phyloP scores from a whole-genome alignment of 345 rosid species.

The Melaleuca alternifolia region DNA sequence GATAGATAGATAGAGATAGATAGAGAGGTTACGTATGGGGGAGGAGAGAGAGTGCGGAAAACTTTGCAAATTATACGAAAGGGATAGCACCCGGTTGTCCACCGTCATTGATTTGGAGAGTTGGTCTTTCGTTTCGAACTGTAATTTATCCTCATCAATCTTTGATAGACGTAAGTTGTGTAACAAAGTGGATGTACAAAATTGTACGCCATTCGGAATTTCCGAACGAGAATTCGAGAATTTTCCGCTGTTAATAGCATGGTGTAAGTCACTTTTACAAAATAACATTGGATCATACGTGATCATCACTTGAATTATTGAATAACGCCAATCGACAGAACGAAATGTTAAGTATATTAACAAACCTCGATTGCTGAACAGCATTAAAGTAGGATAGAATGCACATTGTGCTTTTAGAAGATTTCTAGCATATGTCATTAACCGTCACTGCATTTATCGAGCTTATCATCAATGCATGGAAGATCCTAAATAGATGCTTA shows the following conservation, averaged over 20 bases:
- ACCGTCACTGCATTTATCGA: neutral
- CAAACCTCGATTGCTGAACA: neutral
- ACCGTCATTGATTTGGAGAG: neutral
- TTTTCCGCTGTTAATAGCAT: neutral
- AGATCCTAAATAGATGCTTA: neutral
- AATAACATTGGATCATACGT: too few relatives aligned
- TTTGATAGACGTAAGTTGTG: neutral
- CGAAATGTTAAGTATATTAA: rapidly evolving
- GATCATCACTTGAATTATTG: neutral
- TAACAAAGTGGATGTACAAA: neutral
- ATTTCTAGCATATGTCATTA: neutral
- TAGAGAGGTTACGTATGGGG: neutral
- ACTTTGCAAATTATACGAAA: neutral
- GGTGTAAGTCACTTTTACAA: neutral
- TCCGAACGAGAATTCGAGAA: neutral
- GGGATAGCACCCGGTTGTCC: neutral
- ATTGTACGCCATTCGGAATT: neutral
- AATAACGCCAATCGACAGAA: rapidly evolving
- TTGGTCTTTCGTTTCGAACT: neutral
- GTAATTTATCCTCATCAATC: neutral
- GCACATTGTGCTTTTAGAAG: rapidly evolving
- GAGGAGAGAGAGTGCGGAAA: neutral
- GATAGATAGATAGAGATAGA: neutral
- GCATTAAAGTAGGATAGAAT: neutral
- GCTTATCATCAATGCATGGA: neutral